Evolutionary conservation across 495 filamentous ascomycete species (phyloP).

Genomic region (Tuber calosporum): DNA sequence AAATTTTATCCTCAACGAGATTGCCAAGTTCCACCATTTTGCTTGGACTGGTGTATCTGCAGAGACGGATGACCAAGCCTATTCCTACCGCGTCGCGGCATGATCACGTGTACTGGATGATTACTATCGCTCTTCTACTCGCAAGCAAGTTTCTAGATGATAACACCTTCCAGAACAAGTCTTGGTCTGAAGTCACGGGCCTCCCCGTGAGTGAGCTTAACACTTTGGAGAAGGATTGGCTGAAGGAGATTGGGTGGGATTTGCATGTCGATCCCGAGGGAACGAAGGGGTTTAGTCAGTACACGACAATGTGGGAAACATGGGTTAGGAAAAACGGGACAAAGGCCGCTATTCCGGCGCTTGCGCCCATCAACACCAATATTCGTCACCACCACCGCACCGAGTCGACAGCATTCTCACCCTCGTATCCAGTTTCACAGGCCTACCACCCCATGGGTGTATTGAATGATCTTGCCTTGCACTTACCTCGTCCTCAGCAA

Average conservation of each 20-base stretch:
- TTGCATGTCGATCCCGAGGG: constrained; percentile 81
- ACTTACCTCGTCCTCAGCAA: background rate
- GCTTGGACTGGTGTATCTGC: constrained; percentile 82
- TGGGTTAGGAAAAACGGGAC: constrained; percentile 61
- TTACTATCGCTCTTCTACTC: constrained; percentile 78
- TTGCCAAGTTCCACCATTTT: constrained; percentile 93
- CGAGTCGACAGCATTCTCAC: constrained; percentile 15
- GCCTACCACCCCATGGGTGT: background rate
- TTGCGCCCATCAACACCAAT: constrained; percentile 67
- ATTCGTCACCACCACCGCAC: constrained; percentile 43
- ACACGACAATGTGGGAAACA: constrained; percentile 75
- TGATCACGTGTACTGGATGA: constrained; percentile 75
- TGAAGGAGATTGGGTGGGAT: constrained; percentile 73
- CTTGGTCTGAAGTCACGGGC: constrained; percentile 95
- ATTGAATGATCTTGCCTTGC: background rate
- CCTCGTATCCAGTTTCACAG: background rate
- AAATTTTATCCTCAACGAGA: constrained; percentile 88
- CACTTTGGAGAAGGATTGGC: constrained; percentile 84
- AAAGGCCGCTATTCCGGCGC: constrained; percentile 51
- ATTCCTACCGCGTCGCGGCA: constrained; percentile 50
- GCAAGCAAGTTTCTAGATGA: constrained; percentile 98
- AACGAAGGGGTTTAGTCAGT: constrained; percentile 72
- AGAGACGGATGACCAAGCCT: constrained; percentile 70
- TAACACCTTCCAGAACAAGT: constrained; percentile 98
- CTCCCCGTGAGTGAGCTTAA: constrained; percentile 85